Evolutionary conservation across 768 basidiomycete genomes (phyloP), one percentile per base, ranked within the genome.

Genomic region (Arthromyces matolae): DNA sequence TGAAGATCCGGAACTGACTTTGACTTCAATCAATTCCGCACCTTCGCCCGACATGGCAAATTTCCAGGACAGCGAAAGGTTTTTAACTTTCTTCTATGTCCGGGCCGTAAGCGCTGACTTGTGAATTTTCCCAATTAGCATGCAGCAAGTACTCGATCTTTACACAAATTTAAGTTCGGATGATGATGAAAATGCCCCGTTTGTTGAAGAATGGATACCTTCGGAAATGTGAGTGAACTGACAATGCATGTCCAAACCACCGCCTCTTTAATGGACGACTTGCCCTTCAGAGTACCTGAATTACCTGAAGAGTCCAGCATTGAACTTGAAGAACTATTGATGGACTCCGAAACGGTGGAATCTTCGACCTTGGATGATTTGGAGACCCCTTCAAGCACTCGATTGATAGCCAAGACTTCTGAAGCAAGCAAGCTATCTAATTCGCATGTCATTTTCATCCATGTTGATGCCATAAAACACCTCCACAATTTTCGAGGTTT

Each of bases 361-460:
- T n/a, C n/a, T n/a, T n/a, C n/a, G 52, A 75, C 75, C 14, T 19
- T 38, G 3, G 52, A 53, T 2, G 63, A 85, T 18, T 58, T 86
- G 46, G 62, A 70, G 18, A 64, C n/a, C n/a, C n/a, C n/a, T n/a
- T n/a, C n/a, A n/a, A n/a, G n/a, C n/a, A n/a, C n/a, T n/a, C n/a
- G n/a, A n/a, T n/a, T n/a, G n/a, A n/a, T n/a, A n/a, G n/a, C n/a
- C n/a, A n/a, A n/a, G n/a, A 70, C 38, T 75, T 67, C 46, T 59
- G 68, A 20, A 75, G 76, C 7, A 61, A 65, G 46, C 69, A n/a
- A n/a, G 66, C 13, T 68, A 68, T 8, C 49, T 59, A 50, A 69
- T 71, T 32, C 69, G 16, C 62, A 79, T 8, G 63, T 80, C n/a
- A 57, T 88, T 14, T 89, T 89, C 50, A 72, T 87, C 20, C 83